These are phyloP conservation scores for Penicillium riverlandense DNA, from an alignment of 495 filamentous ascomycete genomes.

Conservation along the genomic window DNA sequence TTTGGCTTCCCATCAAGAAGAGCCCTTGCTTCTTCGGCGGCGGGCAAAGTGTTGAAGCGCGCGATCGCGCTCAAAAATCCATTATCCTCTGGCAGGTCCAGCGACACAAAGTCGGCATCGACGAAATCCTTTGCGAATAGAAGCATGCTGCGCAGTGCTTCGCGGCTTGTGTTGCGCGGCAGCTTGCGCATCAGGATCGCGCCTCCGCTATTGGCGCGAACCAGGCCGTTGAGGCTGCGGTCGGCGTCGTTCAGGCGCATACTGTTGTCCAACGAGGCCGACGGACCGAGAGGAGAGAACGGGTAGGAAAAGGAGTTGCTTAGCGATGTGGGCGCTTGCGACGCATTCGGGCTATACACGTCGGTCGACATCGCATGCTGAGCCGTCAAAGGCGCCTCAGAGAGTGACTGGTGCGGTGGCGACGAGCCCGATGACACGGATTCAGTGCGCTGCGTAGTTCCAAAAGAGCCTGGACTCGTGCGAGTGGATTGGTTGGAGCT, in stretches of 20 bases:
- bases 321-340: constrained; percentile 34
- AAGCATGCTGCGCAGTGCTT: constrained; percentile 72
- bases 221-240: constrained; percentile 39
- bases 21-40: constrained; percentile 69
- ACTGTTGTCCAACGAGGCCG: constrained; percentile 37
- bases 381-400: constrained; percentile 36
- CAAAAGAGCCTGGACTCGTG: constrained; percentile 42
- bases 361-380: constrained; percentile 49
- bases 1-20: constrained; percentile 77
- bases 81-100: constrained; percentile 60
- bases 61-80: constrained; percentile 69
- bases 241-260: constrained; percentile 44
- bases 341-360: constrained; percentile 37
- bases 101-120: constrained; percentile 61
- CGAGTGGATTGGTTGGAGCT: constrained; percentile 42
- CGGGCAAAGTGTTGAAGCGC: constrained; percentile 60
- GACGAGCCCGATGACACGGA: constrained; percentile 43
- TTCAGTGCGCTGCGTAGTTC: constrained; percentile 38
- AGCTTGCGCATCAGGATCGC: constrained; percentile 70
- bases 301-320: constrained; percentile 32
- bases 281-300: constrained; percentile 39
- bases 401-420: constrained; percentile 33
- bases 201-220: constrained; percentile 27
- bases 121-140: constrained; percentile 79
- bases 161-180: constrained; percentile 62